Conservation (phyloP, 108 stramenopile species). For the Skeletonema costatum region DNA sequence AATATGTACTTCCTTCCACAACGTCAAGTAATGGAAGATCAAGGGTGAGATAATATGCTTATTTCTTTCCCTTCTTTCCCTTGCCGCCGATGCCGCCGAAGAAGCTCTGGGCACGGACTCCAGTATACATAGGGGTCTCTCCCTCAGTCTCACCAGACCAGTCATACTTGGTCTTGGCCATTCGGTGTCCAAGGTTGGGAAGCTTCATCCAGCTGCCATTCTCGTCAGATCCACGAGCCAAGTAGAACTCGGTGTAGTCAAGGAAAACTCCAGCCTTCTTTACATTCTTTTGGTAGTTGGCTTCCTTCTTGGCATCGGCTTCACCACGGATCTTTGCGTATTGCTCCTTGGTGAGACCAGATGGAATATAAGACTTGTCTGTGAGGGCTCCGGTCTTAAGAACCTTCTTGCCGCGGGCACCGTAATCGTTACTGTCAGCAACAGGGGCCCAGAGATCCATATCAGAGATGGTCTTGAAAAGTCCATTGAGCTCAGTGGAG, state of each 20-base stretch:
- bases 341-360: slow-evolving; percentile 68
- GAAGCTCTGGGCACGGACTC: slow-evolving; percentile 8
- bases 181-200: slow-evolving; percentile 72
- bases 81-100: background rate
- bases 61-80: slow-evolving; percentile 16
- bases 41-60: background rate
- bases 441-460: slow-evolving; percentile 77
- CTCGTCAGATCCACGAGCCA: slow-evolving; percentile 71
- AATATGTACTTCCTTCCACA: no score
- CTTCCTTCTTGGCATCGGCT: slow-evolving; percentile 67
- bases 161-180: slow-evolving; percentile 88
- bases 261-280: slow-evolving; percentile 83
- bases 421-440: slow-evolving; percentile 74
- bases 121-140: slow-evolving; percentile 29
- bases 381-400: slow-evolving; percentile 58
- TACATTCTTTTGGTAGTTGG: slow-evolving; percentile 79
- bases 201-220: slow-evolving; percentile 63
- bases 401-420: slow-evolving; percentile 74
- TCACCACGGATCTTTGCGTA: slow-evolving; percentile 70
- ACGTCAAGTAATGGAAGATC: no score
- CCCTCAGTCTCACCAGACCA: slow-evolving; percentile 55
- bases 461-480: slow-evolving; percentile 61
- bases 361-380: slow-evolving; percentile 73
- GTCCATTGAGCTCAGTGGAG: slow-evolving; percentile 45
- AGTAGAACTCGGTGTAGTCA: slow-evolving; percentile 83